phyloP scores from a whole-genome alignment of 2,329 filamentous ascomycete genomes.

The Alternaria sp. region DNA sequence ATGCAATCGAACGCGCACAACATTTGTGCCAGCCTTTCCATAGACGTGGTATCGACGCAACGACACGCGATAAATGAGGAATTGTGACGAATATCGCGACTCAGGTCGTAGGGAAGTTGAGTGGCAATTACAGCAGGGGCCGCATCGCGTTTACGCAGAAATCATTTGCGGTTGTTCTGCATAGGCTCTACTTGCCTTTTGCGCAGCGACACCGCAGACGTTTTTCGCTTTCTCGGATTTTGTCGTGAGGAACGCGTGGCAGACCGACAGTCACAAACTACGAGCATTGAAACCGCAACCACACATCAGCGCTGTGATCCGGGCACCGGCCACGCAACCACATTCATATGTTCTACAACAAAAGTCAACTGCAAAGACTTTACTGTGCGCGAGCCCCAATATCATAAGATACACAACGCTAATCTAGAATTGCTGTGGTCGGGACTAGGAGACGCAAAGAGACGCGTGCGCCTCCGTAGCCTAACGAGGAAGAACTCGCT shows the following conservation, averaged over 20 bases:
- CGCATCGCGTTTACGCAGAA: neutral
- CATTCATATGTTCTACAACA: neutral
- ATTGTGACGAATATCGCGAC: neutral
- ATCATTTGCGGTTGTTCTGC: neutral
- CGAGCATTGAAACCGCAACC: neutral
- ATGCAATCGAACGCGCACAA: neutral
- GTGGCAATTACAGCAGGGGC: neutral
- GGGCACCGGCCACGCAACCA: neutral
- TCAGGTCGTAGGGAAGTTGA: neutral
- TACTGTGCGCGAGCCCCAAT: neutral
- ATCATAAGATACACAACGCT: neutral
- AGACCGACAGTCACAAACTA: constrained; percentile 1
- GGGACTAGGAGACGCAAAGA: neutral
- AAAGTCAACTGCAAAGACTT: neutral
- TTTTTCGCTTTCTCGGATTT: constrained; percentile 1
- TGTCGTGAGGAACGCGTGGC: neutral
- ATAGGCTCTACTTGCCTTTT: constrained; percentile 1
- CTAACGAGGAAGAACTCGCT: neutral
- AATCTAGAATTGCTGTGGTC: neutral
- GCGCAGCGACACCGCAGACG: neutral
- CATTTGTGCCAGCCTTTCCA: neutral
- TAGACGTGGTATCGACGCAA: neutral
- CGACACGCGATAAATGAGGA: neutral
- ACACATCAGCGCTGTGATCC: neutral
- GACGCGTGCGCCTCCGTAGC: neutral